These are phyloP conservation scores for Cercis canadensis DNA, from an alignment of 306 rosid species.

Conservation along the genomic window DNA sequence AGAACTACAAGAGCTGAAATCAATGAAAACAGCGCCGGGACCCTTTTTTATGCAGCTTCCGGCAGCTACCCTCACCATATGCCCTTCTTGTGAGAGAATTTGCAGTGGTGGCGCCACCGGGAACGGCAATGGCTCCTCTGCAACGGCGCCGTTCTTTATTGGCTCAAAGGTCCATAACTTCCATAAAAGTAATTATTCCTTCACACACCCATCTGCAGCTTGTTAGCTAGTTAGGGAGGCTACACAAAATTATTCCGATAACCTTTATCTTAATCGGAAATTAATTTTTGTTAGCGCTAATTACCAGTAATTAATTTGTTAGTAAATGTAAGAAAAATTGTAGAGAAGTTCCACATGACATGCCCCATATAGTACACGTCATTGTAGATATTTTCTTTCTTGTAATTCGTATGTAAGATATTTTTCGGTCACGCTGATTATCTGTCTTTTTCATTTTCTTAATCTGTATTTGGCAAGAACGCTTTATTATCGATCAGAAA, in stretches of 20 bases:
- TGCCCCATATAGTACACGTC: too few species aligned
- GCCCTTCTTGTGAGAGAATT: constrained; percentile 79
- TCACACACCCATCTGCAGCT: constrained; percentile 65
- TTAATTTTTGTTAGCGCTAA: constrained; percentile 16
- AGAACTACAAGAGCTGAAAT: constrained; percentile 78
- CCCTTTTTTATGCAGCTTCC: constrained; percentile 66
- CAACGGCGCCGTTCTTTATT: constrained; percentile 33
- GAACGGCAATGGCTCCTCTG: constrained; percentile 37
- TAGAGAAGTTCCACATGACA: too few species aligned
- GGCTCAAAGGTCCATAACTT: constrained; percentile 47
- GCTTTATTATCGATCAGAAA: neutral
- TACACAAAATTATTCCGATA: neutral
- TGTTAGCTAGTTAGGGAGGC: constrained; percentile 42
- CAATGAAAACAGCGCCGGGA: constrained; percentile 47
- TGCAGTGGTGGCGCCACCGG: constrained; percentile 32
- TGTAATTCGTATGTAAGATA: constrained; percentile 23
- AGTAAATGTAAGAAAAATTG: too few species aligned
- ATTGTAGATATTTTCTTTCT: neutral
- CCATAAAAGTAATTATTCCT: constrained; percentile 41
- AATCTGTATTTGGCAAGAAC: neutral
- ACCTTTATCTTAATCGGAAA: constrained; percentile 29
- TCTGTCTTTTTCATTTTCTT: constrained; percentile 12
- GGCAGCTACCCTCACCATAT: constrained; percentile 62
- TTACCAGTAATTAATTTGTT: constrained; percentile 3
- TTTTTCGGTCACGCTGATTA: neutral